Percentiles rank a stretch among this genome's conserved stretches.
These are phyloP conservation scores for Alternaria postmessia DNA, from an alignment of 2,329 filamentous ascomycete species.

Conservation along the genomic window DNA sequence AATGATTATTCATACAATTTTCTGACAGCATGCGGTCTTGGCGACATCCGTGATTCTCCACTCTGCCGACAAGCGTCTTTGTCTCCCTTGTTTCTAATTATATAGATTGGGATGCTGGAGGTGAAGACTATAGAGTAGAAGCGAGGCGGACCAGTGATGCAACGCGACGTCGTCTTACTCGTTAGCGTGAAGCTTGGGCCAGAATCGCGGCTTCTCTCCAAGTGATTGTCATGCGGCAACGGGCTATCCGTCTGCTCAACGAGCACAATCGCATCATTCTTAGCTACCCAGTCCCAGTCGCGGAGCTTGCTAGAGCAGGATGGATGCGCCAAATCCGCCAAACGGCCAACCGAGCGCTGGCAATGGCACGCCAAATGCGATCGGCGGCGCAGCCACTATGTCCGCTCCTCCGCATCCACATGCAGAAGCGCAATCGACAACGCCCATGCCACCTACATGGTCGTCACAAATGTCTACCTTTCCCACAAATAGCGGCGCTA, in stretches of 20 bases:
- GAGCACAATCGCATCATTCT: slow-evolving; percentile 11
- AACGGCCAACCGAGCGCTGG: slow-evolving; percentile 16
- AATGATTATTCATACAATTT: background rate
- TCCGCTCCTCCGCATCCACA: slow-evolving; percentile 24
- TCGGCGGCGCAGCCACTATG: slow-evolving; percentile 27
- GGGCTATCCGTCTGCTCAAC: background rate
- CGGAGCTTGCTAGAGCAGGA: slow-evolving; percentile 17
- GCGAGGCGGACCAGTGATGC: slow-evolving; percentile 6
- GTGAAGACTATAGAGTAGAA: background rate
- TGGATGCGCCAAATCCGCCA: slow-evolving; percentile 27
- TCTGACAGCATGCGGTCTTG: background rate
- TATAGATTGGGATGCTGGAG: too few species aligned
- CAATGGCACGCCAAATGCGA: slow-evolving; percentile 31
- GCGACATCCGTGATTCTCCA: background rate
- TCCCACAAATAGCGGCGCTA: slow-evolving; percentile 22
- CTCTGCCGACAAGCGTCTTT: background rate
- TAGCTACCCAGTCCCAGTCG: slow-evolving; percentile 19
- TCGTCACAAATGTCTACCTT: slow-evolving; percentile 39
- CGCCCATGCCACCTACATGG: slow-evolving; percentile 35
- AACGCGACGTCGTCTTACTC: slow-evolving; percentile 1
- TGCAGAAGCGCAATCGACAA: slow-evolving; percentile 17
- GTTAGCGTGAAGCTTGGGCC: slow-evolving; percentile 17
- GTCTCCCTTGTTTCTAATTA: background rate
- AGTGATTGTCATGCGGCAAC: slow-evolving; percentile 3
- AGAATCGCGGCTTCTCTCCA: slow-evolving; percentile 4